Evolutionary conservation across 768 basidiomycete species (phyloP).

Genomic region (Tricholoma terreum): DNA sequence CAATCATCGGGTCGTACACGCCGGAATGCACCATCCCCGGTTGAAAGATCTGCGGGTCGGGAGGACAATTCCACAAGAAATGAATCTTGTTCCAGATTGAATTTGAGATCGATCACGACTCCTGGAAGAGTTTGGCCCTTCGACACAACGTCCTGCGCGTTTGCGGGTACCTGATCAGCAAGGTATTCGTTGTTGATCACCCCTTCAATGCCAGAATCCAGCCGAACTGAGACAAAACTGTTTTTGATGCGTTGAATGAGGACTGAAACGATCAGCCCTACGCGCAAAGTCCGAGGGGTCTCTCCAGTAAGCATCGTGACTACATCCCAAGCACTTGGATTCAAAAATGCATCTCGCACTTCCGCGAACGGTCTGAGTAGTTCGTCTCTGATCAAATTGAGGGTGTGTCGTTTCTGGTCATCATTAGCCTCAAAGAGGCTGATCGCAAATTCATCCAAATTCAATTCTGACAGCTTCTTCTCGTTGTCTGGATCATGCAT

Average conservation of each 20-base stretch:
- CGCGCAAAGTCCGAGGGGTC: constrained; percentile 69
- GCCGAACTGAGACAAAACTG: constrained; percentile 57
- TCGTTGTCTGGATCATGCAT: constrained; percentile 80
- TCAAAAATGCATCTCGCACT: constrained; percentile 57
- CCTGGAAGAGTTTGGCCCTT: constrained; percentile 80
- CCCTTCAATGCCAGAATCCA: constrained; percentile 95
- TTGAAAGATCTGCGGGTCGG: constrained; percentile 55
- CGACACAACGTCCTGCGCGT: constrained; percentile 50
- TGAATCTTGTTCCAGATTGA: constrained; percentile 55
- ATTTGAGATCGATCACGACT: constrained; percentile 70
- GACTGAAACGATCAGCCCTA: constrained; percentile 81
- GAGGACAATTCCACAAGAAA: constrained; percentile 77
- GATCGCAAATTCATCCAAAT: constrained; percentile 93
- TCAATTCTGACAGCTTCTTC: constrained; percentile 83
- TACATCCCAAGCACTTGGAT: constrained; percentile 74
- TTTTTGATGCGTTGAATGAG: constrained; percentile 56
- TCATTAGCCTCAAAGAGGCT: constrained; percentile 82
- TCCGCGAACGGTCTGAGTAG: constrained; percentile 80
- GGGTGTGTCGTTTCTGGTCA: constrained; percentile 84
- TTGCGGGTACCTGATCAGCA: constrained; percentile 41
- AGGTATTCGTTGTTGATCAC: constrained; percentile 61
- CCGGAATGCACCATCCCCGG: constrained; percentile 62
- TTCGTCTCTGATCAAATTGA: constrained; percentile 87
- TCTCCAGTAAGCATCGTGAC: constrained; percentile 96
- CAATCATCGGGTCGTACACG: constrained; percentile 54